These are phyloP conservation scores for Triticum aestivum DNA, from an alignment of 176 grass and related monocot species.

Conservation along the genomic window DNA sequence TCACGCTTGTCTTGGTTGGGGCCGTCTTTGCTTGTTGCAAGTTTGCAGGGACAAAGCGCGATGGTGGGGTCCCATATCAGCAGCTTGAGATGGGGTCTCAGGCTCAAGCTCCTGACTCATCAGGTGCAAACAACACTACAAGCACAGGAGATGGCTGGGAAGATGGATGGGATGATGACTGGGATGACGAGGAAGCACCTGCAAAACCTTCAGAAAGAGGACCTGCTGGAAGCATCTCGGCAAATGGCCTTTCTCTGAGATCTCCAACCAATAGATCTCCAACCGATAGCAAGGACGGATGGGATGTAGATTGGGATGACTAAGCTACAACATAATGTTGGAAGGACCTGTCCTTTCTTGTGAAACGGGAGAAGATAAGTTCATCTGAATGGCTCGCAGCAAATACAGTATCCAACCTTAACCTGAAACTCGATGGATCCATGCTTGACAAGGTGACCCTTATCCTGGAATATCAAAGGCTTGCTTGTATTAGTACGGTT, in stretches of 20 bases:
- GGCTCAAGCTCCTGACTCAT: slow-evolving; percentile 17
- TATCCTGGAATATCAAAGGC: slow-evolving; percentile 19
- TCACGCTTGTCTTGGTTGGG: slow-evolving; percentile 56
- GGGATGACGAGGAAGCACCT: slow-evolving; percentile 85
- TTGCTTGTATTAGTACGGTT: slow-evolving; percentile 18
- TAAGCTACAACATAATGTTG: slow-evolving; percentile 27
- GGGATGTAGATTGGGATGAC: slow-evolving; percentile 97
- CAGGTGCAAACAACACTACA: slow-evolving; percentile 33
- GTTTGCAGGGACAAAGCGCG: slow-evolving; percentile 41
- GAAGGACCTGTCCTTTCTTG: neutral
- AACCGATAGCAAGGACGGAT: slow-evolving; percentile 67
- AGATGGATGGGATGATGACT: slow-evolving; percentile 89
- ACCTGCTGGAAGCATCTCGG: slow-evolving; percentile 37
- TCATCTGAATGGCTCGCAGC: neutral
- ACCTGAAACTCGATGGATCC: neutral
- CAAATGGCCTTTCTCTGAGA: slow-evolving; percentile 66
- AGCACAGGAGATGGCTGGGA: slow-evolving; percentile 70
- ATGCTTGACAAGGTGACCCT: slow-evolving; percentile 1
- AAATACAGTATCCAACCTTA: neutral
- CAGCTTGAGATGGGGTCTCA: slow-evolving; percentile 87
- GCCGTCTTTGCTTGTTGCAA: slow-evolving; percentile 67
- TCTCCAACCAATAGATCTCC: slow-evolving; percentile 42
- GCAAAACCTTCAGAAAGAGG: slow-evolving; percentile 44
- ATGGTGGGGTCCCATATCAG: slow-evolving; percentile 49
- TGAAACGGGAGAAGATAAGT: slow-evolving; percentile 2